phyloP scores from a whole-genome alignment of 805 yeast species.

The Cyberlindnera maclurae region DNA sequence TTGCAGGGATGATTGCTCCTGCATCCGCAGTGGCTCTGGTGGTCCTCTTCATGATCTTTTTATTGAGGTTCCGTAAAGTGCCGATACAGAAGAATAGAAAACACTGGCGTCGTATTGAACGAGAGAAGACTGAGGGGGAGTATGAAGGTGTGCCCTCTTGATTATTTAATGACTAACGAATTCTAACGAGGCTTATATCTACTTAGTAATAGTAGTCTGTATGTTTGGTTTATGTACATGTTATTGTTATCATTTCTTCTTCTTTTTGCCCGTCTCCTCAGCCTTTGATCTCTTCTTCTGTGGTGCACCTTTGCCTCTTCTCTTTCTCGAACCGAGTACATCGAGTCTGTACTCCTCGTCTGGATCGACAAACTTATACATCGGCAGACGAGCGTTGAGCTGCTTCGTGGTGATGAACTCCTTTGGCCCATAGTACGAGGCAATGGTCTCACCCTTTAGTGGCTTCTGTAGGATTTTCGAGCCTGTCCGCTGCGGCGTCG shows the following conservation, averaged over 20 bases:
- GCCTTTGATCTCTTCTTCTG: conserved; percentile 53
- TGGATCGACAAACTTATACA: conserved; percentile 49
- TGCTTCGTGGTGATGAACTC: conserved; percentile 59
- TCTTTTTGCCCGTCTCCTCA: conserved; percentile 31
- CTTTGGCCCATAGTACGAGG: conserved; percentile 68
- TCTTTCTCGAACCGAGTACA: conserved; percentile 41
- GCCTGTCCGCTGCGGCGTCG: conserved; percentile 74
- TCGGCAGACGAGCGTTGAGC: conserved; percentile 45
- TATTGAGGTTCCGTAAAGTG: conserved; percentile 48
- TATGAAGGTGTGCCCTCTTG: conserved; percentile 85
- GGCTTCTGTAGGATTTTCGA: conserved; percentile 60
- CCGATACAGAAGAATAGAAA: conserved; percentile 70
- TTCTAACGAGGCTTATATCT: neutral
- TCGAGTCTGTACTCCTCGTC: conserved; percentile 62
- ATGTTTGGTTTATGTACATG: no score
- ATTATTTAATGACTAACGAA: conserved; percentile 1
- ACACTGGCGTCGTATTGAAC: conserved; percentile 52
- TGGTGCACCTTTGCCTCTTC: conserved; percentile 88
- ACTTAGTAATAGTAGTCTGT: no score
- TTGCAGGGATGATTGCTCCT: conserved; percentile 60
- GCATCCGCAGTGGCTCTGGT: conserved; percentile 50
- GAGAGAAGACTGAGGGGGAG: conserved; percentile 52
- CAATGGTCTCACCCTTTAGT: conserved; percentile 65
- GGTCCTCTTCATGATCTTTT: conserved; percentile 37
- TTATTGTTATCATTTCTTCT: conserved; percentile 25